Conservation (phyloP, 2,329 filamentous ascomycete genomes). For the Aspergillus pseudoglaucus region DNA sequence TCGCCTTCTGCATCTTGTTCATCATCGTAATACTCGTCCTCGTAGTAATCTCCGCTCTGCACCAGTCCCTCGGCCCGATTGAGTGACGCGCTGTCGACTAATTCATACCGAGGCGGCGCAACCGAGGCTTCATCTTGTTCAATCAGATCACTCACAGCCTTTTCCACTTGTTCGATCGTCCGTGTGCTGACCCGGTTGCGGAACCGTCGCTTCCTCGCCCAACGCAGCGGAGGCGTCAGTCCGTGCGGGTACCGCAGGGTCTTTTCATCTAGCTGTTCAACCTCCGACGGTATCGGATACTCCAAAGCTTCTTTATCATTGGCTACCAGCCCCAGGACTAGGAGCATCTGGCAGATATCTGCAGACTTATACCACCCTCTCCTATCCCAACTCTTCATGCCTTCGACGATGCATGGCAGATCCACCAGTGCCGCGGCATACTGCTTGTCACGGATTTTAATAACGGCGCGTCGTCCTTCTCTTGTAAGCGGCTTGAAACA, state of each 20-base stretch:
- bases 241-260: slow-evolving; percentile 75
- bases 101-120: slow-evolving; percentile 55
- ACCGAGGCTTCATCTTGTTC: slow-evolving; percentile 59
- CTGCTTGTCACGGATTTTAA: slow-evolving; percentile 61
- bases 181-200: slow-evolving; percentile 74
- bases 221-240: slow-evolving; percentile 80
- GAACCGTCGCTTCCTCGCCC: slow-evolving; percentile 74
- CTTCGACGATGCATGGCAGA: slow-evolving; percentile 78
- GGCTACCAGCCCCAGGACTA: slow-evolving; percentile 64
- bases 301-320: slow-evolving; percentile 60
- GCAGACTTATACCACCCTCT: slow-evolving; percentile 83
- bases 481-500: slow-evolving; percentile 66
- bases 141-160: slow-evolving; percentile 67
- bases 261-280: slow-evolving; percentile 51
- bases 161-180: slow-evolving; percentile 78
- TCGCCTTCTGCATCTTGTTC: slow-evolving; percentile 47
- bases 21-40: slow-evolving; percentile 29
- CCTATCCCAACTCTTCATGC: slow-evolving; percentile 89
- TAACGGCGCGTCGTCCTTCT: slow-evolving; percentile 65
- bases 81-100: slow-evolving; percentile 51
- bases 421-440: slow-evolving; percentile 79
- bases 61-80: slow-evolving; percentile 36
- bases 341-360: slow-evolving; percentile 82
- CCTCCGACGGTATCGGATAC: slow-evolving; percentile 63
- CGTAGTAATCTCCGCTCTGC: slow-evolving; percentile 44